Evolutionary conservation across 1,139 yeast genomes (phyloP), one percentile per base, ranked within the genome.

Genomic region (Petasospora rhodanensis): DNA sequence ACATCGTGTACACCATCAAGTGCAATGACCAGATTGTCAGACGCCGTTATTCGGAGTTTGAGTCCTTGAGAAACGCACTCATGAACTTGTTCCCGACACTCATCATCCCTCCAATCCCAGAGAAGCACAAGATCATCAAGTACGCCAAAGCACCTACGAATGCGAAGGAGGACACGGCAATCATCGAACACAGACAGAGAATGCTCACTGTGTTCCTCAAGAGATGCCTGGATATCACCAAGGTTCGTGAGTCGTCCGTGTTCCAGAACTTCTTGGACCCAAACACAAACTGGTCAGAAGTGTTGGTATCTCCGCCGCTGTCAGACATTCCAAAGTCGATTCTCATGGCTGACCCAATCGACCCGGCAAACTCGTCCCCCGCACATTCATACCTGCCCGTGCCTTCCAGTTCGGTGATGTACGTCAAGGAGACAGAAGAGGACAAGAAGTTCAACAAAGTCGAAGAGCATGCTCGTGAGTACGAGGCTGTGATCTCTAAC

Each of bases 91-190:
- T 79, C 49, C 95, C 95, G 4, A 72, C 86, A n/a, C 53, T 77
- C n/a, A 71, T 86, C 9, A 74, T 86, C n/a, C 96, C 96, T 3
- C 95, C 95, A 2, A 85, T 86, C 22, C 96, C 96, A 0, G 94
- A 85, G 39, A 86, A 86, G 56, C 93, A 85, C 50, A 59, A 74
- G 28, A 54, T 71, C 49, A 46, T 69, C 10, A 68, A 65, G 40
- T 68, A 69, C 40, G 73, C 75, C 4, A 60, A 67, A 4, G 66
- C 70, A 8, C 72, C 75, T 11, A 60, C 75, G 4, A 67, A 60
- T 41, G 73, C 73, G 6, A 66, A 66, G 37, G 74, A 68, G 39
- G 73, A 68, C 39, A 42, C 55, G 6, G 49, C 56, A 11, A 58
- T 68, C 19, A 68, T 70, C 35, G 74, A 69, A 32, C 75, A 70